These are phyloP conservation scores for Phyllosticta citrichinensis DNA, from an alignment of 2,329 filamentous ascomycete species.

Conservation along the genomic window DNA sequence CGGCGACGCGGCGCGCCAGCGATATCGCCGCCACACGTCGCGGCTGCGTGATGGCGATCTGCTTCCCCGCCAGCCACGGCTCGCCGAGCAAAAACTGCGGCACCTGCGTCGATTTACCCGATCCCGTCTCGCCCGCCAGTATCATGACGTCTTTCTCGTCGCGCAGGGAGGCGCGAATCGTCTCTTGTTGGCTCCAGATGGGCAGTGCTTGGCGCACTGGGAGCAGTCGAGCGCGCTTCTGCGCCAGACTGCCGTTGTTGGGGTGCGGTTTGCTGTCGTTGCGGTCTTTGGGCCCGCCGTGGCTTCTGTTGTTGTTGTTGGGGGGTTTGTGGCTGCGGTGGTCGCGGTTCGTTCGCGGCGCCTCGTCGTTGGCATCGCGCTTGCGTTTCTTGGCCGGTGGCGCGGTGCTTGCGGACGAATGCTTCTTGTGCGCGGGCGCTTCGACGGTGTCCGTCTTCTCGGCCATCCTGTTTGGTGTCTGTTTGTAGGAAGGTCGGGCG, in stretches of 20 bases:
- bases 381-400: conserved; percentile 23
- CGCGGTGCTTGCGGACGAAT: conserved; percentile 9
- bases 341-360: neutral
- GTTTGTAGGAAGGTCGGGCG: neutral
- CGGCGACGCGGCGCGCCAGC: conserved; percentile 75
- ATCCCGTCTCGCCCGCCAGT: conserved; percentile 87
- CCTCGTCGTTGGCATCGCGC: conserved; percentile 13
- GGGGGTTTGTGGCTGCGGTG: neutral
- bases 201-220: conserved; percentile 58
- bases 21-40: conserved; percentile 89
- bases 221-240: conserved; percentile 39
- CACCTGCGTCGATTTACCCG: conserved; percentile 92
- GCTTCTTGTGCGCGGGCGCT: conserved; percentile 15
- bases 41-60: conserved; percentile 86
- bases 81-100: conserved; percentile 79
- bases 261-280: neutral
- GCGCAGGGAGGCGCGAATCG: conserved; percentile 56
- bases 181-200: conserved; percentile 64
- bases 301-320: neutral
- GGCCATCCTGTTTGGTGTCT: conserved; percentile 26
- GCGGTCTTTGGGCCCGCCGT: neutral
- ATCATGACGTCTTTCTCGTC: conserved; percentile 63
- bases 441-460: conserved; percentile 32
- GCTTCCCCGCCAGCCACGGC: conserved; percentile 69
- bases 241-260: conserved; percentile 19